These are phyloP conservation scores for Dactylellina cionopaga DNA, from an alignment of 2,329 filamentous ascomycete species.

Conservation along the genomic window DNA sequence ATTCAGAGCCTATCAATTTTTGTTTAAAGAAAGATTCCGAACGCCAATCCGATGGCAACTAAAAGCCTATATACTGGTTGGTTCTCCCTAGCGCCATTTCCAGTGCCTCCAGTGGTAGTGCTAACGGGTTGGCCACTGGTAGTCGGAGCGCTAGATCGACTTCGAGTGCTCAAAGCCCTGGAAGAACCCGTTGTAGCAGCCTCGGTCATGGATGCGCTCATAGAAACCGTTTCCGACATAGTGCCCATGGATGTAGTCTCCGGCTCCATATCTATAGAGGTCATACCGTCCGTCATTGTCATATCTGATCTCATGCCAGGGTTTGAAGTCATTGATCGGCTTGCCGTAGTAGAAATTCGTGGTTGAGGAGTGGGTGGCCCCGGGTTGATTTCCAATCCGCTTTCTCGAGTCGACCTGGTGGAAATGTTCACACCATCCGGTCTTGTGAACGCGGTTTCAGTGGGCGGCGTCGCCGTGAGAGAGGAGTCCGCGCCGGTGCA, in stretches of 20 bases:
- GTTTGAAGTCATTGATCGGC: neutral
- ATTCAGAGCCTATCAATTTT: neutral
- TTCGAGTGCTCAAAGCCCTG: neutral
- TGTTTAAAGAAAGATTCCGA: slow-evolving; percentile 27
- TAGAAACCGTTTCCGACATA: neutral
- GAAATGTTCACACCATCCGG: neutral
- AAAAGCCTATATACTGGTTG: slow-evolving; percentile 15
- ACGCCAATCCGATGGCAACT: slow-evolving; percentile 14
- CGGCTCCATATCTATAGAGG: neutral
- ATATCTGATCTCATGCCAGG: too few species aligned
- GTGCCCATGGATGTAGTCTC: too few species aligned
- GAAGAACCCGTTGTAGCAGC: neutral
- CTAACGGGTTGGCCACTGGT: neutral
- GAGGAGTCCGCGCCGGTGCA: slow-evolving; percentile 16
- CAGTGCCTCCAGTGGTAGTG: neutral
- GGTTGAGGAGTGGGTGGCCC: neutral
- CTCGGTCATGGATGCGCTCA: neutral
- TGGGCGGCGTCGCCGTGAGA: neutral
- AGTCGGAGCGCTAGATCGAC: slow-evolving; percentile 14
- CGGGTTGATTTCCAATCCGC: too few species aligned
- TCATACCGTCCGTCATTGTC: neutral
- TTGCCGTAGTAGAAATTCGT: neutral
- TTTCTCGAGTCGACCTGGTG: neutral
- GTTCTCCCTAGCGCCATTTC: neutral
- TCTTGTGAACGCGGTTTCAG: neutral